Conservation (phyloP, 208 protist genomes). For the Trypanosoma caninum region DNA sequence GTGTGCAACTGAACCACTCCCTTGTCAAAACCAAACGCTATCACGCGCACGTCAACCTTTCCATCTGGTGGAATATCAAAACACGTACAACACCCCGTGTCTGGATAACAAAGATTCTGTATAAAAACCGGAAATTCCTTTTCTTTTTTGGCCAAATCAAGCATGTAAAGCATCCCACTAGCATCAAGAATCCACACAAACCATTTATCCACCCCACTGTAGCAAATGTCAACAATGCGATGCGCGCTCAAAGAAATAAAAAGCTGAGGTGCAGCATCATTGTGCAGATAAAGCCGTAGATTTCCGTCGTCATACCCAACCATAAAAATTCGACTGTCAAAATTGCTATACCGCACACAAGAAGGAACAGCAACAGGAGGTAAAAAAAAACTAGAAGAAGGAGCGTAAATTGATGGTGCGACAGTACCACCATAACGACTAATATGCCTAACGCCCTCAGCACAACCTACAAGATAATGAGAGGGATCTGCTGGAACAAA, state of each 20-base stretch:
- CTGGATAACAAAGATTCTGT: constrained; percentile 40
- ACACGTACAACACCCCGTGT: constrained; percentile 59
- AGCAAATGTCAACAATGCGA: constrained; percentile 50
- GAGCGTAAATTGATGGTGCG: constrained; percentile 61
- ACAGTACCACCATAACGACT: constrained; percentile 68
- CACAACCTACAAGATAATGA: constrained; percentile 57
- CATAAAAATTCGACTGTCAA: constrained; percentile 65
- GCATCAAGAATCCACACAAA: constrained; percentile 70
- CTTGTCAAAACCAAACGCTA: constrained; percentile 75
- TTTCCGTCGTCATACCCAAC: constrained; percentile 81
- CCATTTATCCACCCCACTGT: constrained; percentile 49
- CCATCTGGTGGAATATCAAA: constrained; percentile 54
- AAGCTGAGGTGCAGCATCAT: constrained; percentile 52
- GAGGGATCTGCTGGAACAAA: constrained; percentile 60
- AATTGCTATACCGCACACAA: constrained; percentile 52
- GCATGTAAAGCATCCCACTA: constrained; percentile 54
- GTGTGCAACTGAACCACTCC: constrained; percentile 72
- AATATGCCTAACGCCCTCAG: constrained; percentile 54
- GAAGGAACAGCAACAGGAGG: constrained; percentile 40
- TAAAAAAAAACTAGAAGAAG: constrained; percentile 33
- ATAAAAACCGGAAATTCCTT: constrained; percentile 54
- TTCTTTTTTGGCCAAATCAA: constrained; percentile 56
- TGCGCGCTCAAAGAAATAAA: constrained; percentile 45
- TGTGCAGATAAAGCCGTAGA: constrained; percentile 58
- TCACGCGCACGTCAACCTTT: constrained; percentile 40